Conservation (phyloP, 148 eudicot species). For the Amaranthus cruentus region DNA sequence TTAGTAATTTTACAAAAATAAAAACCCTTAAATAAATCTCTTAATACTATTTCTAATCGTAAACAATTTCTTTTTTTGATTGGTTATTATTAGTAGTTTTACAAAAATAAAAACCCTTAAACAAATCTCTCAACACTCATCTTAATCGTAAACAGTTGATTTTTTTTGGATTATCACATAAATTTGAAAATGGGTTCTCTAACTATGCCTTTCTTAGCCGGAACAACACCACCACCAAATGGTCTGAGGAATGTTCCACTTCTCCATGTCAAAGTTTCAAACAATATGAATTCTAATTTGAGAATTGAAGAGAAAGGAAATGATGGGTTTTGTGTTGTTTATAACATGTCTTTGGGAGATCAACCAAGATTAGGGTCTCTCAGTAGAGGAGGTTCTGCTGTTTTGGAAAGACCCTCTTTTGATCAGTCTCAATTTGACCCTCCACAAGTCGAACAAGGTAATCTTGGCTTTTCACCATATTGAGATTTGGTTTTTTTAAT, state of each 20-base stretch:
- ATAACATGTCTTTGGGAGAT: slow-evolving; percentile 6
- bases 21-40: too few relatives aligned
- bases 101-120: too few relatives aligned
- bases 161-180: not conserved
- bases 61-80: too few relatives aligned
- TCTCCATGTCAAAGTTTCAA: slow-evolving; percentile 6
- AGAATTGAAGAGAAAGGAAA: slow-evolving; percentile 8
- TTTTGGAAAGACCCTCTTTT: slow-evolving; percentile 36
- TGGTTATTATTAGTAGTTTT: too few relatives aligned
- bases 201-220: slow-evolving; percentile 10
- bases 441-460: slow-evolving; percentile 38
- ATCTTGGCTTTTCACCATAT: too few relatives aligned
- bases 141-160: not conserved
- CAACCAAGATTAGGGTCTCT: slow-evolving; percentile 33
- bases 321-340: slow-evolving; percentile 7
- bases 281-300: not conserved
- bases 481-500: too few relatives aligned
- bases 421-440: slow-evolving; percentile 44
- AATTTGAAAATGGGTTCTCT: slow-evolving; percentile 20
- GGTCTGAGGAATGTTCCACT: not conserved
- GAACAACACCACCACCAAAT: not conserved
- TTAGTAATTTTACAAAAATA: too few relatives aligned
- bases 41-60: too few relatives aligned
- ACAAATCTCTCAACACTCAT: too few relatives aligned
- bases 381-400: slow-evolving; percentile 28